Base-by-base conservation (phyloP, 2,329 filamentous ascomycete genomes). In the Aspergillus calidoustus region DNA sequence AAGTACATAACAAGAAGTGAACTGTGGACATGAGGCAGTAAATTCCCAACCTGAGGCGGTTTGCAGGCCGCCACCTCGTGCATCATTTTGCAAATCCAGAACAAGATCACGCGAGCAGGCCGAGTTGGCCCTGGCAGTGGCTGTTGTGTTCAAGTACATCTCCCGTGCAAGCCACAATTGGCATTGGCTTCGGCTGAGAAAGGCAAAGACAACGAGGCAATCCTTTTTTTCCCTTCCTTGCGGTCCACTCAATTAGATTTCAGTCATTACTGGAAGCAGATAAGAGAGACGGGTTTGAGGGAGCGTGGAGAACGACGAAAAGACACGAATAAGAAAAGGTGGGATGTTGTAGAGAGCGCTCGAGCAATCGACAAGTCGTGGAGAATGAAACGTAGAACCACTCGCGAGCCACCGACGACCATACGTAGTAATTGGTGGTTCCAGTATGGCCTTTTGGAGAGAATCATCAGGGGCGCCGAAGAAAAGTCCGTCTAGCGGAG, bases 401-500 rank as follows among this genome's bases (percentile, higher is more conserved):
- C 64, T 64, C 59, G 62, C 60, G 62, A 60, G 62, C 63, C 63
- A 64, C 68, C 63, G 54, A 66, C 61, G 55, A 63, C 65, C 65
- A 62, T 65, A 62, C 63, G 64, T 64, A 64, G 59, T 67, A 54
- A 15, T 65, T 41, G 61, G 64, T 60, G 62, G 61, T 65, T 64
- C 66, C 56, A 54, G 59, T 49, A 64, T 64, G 56, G 50, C 54
- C 57, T 57, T 58, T 57, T 56, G 60, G 59, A 49, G 52, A 60
- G 46, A 52, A 54, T 49, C 57, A 59, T 62, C 64, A 60, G 63
- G 61, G 55, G 31, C 53, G 54, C 59, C 55, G 57, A 63, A 48
- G 59, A 58, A 31, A 31, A 52, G 44, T 56, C 58, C 34, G 30
- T 31, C 88, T 94, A 96, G 82, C 95, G 93, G 78, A 99, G 91